Base-by-base conservation (phyloP, 139 green algal genomes). In the Trebouxia sp. region DNA sequence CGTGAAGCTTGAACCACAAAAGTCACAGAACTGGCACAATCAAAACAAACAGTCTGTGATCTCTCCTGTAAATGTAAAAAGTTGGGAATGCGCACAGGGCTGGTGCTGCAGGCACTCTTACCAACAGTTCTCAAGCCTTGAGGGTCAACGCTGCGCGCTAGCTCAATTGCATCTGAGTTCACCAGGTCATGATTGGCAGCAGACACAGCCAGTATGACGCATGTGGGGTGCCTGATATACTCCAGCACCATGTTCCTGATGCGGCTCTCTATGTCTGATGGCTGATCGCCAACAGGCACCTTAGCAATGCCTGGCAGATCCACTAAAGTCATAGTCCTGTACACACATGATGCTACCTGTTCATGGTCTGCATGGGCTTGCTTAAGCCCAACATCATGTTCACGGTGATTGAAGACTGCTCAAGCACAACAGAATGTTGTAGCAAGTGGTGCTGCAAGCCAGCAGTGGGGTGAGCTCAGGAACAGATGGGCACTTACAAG, bases 241-340 rank as follows among this genome's bases (percentile, higher is more conserved):
- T 92, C 87, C 42, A 94, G 81, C 53, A 97, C 89, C 94, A 99
- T 96, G 51, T 90, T 85, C 0, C 95, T 83, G 74, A 98, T 92
- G 38, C 90, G 89, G 22, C 80, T 86, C 88, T 99, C 96, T 75
- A 99, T 99, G 89, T 99, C 94, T 15, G 66, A 79, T 15, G 97
- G 97, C 89, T 99, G 97, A 83, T 98, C 96, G 6, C 96, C 97
- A n/a, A 99, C 96, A 1, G 97, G 95, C n/a, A 98, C 92, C 39
- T 91, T 88, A 0, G 96, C 97, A 69, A 99, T 95, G 74, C 97
- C 97, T 0, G 97, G 97, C 56, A 99, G 90, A 85, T 99, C 96
- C 37, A 99, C 96, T 38, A 99, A 85, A 6, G 96, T 99, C 92
- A 99, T 99, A 28, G 95, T 99, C 56, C 92, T 96, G 87, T 55